phyloP scores from a whole-genome alignment of 139 green algal species.

The Coelastrella sp. region DNA sequence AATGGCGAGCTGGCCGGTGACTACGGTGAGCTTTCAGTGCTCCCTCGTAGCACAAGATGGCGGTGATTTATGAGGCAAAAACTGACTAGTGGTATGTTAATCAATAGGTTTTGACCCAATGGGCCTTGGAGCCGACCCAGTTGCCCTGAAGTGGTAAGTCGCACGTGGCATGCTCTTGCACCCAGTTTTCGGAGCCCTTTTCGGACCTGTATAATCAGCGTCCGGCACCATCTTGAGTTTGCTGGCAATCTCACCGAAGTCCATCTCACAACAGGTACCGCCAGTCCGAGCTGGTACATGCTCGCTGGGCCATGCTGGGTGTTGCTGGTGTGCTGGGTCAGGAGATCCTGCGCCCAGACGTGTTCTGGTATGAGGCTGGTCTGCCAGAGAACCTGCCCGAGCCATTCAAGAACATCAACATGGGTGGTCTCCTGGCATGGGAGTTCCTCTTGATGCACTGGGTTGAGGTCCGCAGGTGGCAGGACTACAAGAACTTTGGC shows the following conservation, averaged over 20 bases:
- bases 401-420: constrained; percentile 83
- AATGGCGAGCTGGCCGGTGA: constrained; percentile 61
- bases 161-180: neutral
- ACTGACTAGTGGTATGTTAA: neutral
- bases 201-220: neutral
- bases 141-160: constrained; percentile 81
- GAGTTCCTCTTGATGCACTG: constrained; percentile 88
- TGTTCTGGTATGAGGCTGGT: constrained; percentile 81
- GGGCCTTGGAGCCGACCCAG: constrained; percentile 74
- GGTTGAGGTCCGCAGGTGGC: constrained; percentile 85
- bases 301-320: constrained; percentile 81
- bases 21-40: constrained; percentile 51
- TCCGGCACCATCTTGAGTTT: neutral
- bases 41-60: neutral
- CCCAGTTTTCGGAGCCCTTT: neutral
- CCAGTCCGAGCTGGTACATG: constrained; percentile 89
- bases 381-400: constrained; percentile 76
- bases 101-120: constrained; percentile 79
- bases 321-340: constrained; percentile 80
- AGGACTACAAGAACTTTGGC: constrained; percentile 88
- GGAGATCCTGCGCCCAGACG: constrained; percentile 70
- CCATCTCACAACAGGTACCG: constrained; percentile 68
- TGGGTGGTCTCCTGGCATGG: constrained; percentile 78
- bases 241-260: neutral
- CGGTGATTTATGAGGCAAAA: too few species aligned